phyloP scores from a whole-genome alignment of 1,139 yeast species.

The Chernovozyma sophiae-reginae region DNA sequence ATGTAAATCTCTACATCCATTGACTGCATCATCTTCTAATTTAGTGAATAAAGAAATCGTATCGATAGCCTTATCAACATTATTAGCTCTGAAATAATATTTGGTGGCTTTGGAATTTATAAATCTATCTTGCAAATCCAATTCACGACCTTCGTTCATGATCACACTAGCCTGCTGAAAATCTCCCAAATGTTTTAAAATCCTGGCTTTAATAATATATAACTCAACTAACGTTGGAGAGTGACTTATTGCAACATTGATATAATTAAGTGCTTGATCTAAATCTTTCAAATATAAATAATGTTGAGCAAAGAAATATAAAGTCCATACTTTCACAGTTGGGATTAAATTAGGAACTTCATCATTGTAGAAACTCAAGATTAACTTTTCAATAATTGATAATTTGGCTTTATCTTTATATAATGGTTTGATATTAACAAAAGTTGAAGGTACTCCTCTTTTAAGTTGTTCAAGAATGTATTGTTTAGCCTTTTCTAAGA shows the following conservation, averaged over 20 bases:
- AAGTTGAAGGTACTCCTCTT: slow-evolving; percentile 88
- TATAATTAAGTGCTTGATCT: slow-evolving; percentile 45
- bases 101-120: slow-evolving; percentile 86
- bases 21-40: slow-evolving; percentile 65
- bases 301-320: slow-evolving; percentile 80
- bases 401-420: slow-evolving; percentile 52
- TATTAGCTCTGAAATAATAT: slow-evolving; percentile 76
- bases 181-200: slow-evolving; percentile 69
- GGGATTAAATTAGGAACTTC: slow-evolving; percentile 38
- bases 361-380: slow-evolving; percentile 39
- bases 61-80: slow-evolving; percentile 71
- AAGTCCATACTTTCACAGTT: slow-evolving; percentile 65
- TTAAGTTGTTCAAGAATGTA: slow-evolving; percentile 62
- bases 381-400: slow-evolving; percentile 49
- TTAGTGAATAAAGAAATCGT: slow-evolving; percentile 79
- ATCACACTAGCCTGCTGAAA: slow-evolving; percentile 55
- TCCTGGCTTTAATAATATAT: slow-evolving; percentile 74
- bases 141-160: slow-evolving; percentile 67
- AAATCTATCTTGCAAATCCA: slow-evolving; percentile 88
- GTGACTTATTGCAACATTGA: slow-evolving; percentile 64
- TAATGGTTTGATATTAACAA: slow-evolving; percentile 78
- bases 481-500: slow-evolving; percentile 37
- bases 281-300: slow-evolving; percentile 54
- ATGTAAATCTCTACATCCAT: slow-evolving; percentile 85
- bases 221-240: slow-evolving; percentile 84